Evolutionary conservation across 768 basidiomycete species (phyloP), one percentile per base, ranked within the genome.

Genomic region (Rhizopogon vinicolor): DNA sequence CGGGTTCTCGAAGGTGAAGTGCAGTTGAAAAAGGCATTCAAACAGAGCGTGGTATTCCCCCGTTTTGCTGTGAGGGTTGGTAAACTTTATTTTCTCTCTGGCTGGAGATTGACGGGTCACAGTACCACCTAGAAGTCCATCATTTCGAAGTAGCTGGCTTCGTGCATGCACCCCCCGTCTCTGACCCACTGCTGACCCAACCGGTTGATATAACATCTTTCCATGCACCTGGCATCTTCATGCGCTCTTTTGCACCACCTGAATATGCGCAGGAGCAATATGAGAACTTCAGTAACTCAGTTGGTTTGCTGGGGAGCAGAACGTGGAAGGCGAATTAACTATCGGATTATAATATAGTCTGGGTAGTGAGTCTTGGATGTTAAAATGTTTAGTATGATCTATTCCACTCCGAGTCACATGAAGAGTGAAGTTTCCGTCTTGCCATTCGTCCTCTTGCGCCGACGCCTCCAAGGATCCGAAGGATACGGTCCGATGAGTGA

Each of bases 1-100:
- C 72, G 78, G 25, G 60, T 66, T 41, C 64, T 84, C 14, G 71
- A 74, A 51, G 83, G 85, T 7, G 82, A 85, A 64, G 51, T 86
- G 28, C 73, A 78, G 16, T 68, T 83, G 16, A 70, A 72, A 52
- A 76, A 67, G 58, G 63, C 60, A 14, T 53, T 78, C 50, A 83
- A 78, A 60, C 79, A 66, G 14, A 73, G 69, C 18, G 75, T 78
- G 54, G 43, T 70, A 33, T 78, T 79, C 58, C 76, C 75, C 25
- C 71, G 75, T 54, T 75, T 83, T 57, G 70, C 77, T 10, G 67
- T 83, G 41, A 72, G 74, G 55, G 83, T 83, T 60, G 58, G 80
- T 48, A 13, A 29, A 25, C 22, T 44, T 44, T 50, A 35, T 13
- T 52, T 50, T 39, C 9, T 29, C 13, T 48, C 45, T 46, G 35